Percentiles rank a stretch among this genome's conserved stretches.
phyloP scores from a whole-genome alignment of 345 rosid genomes.

The Microthlaspi erraticum region DNA sequence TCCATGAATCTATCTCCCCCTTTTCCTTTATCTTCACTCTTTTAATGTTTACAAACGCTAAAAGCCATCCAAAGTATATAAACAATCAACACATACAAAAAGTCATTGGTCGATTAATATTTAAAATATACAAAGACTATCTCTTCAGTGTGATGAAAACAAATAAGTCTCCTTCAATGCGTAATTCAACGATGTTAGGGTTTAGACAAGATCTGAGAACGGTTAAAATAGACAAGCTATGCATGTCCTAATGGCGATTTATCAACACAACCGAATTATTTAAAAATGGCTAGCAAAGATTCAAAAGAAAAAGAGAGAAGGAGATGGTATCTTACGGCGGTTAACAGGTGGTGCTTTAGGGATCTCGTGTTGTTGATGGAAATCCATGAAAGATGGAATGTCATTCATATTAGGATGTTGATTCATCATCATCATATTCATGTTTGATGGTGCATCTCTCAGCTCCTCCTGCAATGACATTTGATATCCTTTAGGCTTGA shows the following conservation, averaged over 20 bases:
- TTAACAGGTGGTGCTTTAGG: conserved; percentile 75
- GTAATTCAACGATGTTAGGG: conserved; percentile 16
- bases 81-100: conserved; percentile 1
- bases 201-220: conserved; percentile 22
- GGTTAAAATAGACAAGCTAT: conserved; percentile 11
- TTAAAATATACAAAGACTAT: neutral
- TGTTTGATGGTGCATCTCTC: conserved; percentile 63
- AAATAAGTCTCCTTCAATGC: neutral
- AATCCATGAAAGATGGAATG: conserved; percentile 50
- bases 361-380: conserved; percentile 56
- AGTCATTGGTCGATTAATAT: neutral
- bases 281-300: neutral
- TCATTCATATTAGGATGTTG: conserved; percentile 70
- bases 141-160: neutral
- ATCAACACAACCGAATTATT: neutral
- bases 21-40: neutral
- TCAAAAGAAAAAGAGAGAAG: neutral
- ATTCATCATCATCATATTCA: conserved; percentile 70
- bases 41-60: conserved; percentile 16
- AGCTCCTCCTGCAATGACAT: conserved; percentile 73
- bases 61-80: conserved; percentile 8
- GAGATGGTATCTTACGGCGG: conserved; percentile 65
- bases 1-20: conserved; percentile 32
- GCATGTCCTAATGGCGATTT: conserved; percentile 24
- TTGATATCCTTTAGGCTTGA: neutral